A percentile compares a stretch with the other conserved stretches of the same genome.
phyloP scores from a whole-genome alignment of 768 basidiomycete genomes.

The Podaxis sp. region DNA sequence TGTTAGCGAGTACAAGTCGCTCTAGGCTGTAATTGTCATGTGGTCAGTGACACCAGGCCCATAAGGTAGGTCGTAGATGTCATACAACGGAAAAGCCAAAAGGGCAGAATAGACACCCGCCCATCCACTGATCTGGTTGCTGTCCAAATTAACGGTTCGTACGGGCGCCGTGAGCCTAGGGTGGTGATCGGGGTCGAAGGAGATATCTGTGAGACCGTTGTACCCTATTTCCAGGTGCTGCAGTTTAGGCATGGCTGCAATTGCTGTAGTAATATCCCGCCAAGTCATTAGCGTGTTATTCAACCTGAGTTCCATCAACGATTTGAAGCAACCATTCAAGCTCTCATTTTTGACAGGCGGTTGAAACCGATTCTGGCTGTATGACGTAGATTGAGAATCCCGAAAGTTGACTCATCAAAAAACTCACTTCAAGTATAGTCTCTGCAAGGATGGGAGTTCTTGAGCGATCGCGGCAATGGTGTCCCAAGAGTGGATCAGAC shows the following conservation, averaged over 20 bases:
- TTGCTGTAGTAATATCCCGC: slow-evolving; percentile 57
- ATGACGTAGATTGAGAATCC: slow-evolving; percentile 17
- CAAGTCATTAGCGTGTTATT: slow-evolving; percentile 74
- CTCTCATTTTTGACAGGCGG: slow-evolving; percentile 30
- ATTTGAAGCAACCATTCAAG: slow-evolving; percentile 43
- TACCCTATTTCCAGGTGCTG: slow-evolving; percentile 66
- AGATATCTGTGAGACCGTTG: slow-evolving; percentile 50
- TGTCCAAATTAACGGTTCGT: slow-evolving; percentile 65
- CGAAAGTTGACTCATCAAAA: slow-evolving; percentile 11
- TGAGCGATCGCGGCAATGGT: slow-evolving; percentile 57
- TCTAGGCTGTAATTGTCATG: slow-evolving; percentile 47
- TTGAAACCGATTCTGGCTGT: slow-evolving; percentile 67
- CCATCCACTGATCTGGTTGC: slow-evolving; percentile 65
- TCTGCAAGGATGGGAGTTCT: slow-evolving; percentile 60
- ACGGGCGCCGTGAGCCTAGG: slow-evolving; percentile 30
- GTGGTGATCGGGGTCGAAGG: slow-evolving; percentile 19
- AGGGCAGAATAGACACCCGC: slow-evolving; percentile 42
- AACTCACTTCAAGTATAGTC: slow-evolving; percentile 77
- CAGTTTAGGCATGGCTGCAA: slow-evolving; percentile 51
- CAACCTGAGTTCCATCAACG: slow-evolving; percentile 65
- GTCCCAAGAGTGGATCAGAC: slow-evolving; percentile 71
- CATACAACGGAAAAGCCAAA: slow-evolving; percentile 44
- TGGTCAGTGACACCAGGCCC: slow-evolving; percentile 18
- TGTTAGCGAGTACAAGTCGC: slow-evolving; percentile 65
- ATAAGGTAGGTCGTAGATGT: slow-evolving; percentile 16